Percentiles rank a stretch among this genome's conserved stretches.
Evolutionary conservation across 345 rosid species (phyloP).

Genomic region (Nephelium lappaceum): DNA sequence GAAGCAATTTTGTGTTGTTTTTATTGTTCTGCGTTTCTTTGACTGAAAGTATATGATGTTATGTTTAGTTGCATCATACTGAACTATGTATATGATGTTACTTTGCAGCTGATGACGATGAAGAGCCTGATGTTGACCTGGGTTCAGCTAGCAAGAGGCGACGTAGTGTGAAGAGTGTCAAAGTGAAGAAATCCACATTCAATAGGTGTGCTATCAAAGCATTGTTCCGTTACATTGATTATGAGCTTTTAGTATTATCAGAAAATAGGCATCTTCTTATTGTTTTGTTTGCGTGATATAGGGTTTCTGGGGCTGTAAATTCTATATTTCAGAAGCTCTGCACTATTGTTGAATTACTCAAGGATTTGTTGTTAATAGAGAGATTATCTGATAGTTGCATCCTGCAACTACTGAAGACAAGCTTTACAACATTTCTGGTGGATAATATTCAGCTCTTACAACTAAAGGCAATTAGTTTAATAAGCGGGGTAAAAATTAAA

Average conservation of each 20-base stretch:
- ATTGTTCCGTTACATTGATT: slow-evolving; percentile 21
- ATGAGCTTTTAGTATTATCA: slow-evolving; percentile 2
- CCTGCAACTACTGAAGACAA: slow-evolving; percentile 84
- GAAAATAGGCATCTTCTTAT: slow-evolving; percentile 27
- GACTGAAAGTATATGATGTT: slow-evolving; percentile 1
- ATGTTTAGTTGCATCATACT: slow-evolving; percentile 10
- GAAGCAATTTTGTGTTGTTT: background rate
- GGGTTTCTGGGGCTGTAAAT: slow-evolving; percentile 87
- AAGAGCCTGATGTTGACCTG: slow-evolving; percentile 71
- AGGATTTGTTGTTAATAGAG: slow-evolving; percentile 88
- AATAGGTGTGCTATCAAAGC: slow-evolving; percentile 64
- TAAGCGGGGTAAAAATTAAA: slow-evolving; percentile 72
- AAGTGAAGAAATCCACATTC: slow-evolving; percentile 70
- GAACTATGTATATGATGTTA: slow-evolving; percentile 9
- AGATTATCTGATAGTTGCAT: slow-evolving; percentile 96
- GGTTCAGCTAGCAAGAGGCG: slow-evolving; percentile 84
- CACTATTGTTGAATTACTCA: slow-evolving; percentile 84
- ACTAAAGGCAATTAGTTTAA: slow-evolving; percentile 85
- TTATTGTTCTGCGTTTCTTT: slow-evolving; percentile 4
- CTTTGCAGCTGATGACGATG: slow-evolving; percentile 79
- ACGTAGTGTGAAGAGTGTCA: slow-evolving; percentile 61
- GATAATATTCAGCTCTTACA: slow-evolving; percentile 96
- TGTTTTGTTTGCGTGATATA: slow-evolving; percentile 37
- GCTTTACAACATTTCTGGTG: slow-evolving; percentile 87
- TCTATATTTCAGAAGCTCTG: slow-evolving; percentile 87